These are phyloP conservation scores for Amphicarpaea edgeworthii DNA, from an alignment of 306 rosid species.

Conservation along the genomic window DNA sequence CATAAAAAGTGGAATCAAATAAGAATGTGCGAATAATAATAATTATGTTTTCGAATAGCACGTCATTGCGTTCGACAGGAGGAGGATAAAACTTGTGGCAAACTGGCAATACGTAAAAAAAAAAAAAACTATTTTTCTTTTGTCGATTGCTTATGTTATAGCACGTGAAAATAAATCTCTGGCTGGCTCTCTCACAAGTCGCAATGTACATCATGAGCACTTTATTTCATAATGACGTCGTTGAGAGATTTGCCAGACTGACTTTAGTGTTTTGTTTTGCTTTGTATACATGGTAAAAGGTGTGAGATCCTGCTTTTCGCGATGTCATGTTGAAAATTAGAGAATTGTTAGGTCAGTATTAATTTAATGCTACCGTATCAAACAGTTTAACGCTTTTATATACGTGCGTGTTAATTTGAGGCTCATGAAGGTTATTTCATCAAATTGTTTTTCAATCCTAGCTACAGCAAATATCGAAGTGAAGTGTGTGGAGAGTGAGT, in stretches of 20 bases:
- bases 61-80: constrained; percentile 20
- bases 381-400: background rate
- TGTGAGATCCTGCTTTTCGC: constrained; percentile 9
- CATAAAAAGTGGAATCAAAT: too few relatives aligned
- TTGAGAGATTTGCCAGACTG: constrained; percentile 1
- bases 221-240: constrained; percentile 8
- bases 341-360: constrained; percentile 10
- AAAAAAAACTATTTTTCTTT: background rate
- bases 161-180: constrained; percentile 41
- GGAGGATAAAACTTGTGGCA: constrained; percentile 21
- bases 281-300: constrained; percentile 5
- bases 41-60: background rate
- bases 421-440: too few relatives aligned
- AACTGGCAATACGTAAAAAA: background rate
- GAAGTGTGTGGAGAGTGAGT: background rate
- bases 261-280: constrained; percentile 6
- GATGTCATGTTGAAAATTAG: constrained; percentile 12
- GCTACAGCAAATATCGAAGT: background rate
- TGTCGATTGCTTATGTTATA: constrained; percentile 34
- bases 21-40: too few relatives aligned
- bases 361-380: constrained; percentile 4
- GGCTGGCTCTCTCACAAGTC: background rate
- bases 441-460: too few relatives aligned
- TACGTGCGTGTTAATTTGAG: background rate
- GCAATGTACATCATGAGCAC: background rate